Evolutionary conservation across 768 basidiomycete genomes (phyloP), one percentile per base, ranked within the genome.

Genomic region (Mycena polygramma): DNA sequence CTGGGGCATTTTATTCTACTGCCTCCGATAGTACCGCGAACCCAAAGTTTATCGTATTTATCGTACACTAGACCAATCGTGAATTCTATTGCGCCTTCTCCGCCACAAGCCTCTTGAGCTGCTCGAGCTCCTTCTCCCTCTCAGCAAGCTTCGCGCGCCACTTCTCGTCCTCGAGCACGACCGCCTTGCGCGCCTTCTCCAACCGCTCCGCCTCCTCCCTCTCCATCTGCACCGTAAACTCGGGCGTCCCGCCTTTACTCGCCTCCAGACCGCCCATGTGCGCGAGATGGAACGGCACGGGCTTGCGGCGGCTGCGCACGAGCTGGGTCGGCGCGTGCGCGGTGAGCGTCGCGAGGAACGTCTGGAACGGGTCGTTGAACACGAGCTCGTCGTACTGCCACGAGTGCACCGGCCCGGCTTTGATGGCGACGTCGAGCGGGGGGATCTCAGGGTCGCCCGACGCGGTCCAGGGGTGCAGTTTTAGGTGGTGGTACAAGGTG

Each of bases 361-460:
- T 86, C 68, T 94, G 91, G 72, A 92, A 95, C 1, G 98, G 98
- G 75, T 99, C 97, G 77, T 91, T 89, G 82, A 99, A 99, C 59
- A 99, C 95, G 72, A 99, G 88, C 81, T 99, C 98, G 81, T 99
- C 97, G 82, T 99, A 99, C 77, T 99, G 97, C 97, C 97, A 99
- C 0, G 95, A 94, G 79, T 98, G 94, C 36, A 99, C 95, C 0
- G 94, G 93, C 0, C 91, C 92, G 30, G 86, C 76, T 75, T 90
- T 90, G 76, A 89, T 84, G 3, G 92, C 91, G 26, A 85, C 85
- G 19, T 92, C 91, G 10, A 91, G 84, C 7, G 91, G 85, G 1
- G 92, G 91, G 4, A 92, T 88, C 62, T 91, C 90, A 0, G 90
- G 88, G 53, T 92, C 90, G 30, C 86, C 88, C 3, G 85, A 78